Evolutionary conservation across 2,329 filamentous ascomycete species (phyloP), one percentile per base, ranked within the genome.

Genomic region (Cytospora mali): DNA sequence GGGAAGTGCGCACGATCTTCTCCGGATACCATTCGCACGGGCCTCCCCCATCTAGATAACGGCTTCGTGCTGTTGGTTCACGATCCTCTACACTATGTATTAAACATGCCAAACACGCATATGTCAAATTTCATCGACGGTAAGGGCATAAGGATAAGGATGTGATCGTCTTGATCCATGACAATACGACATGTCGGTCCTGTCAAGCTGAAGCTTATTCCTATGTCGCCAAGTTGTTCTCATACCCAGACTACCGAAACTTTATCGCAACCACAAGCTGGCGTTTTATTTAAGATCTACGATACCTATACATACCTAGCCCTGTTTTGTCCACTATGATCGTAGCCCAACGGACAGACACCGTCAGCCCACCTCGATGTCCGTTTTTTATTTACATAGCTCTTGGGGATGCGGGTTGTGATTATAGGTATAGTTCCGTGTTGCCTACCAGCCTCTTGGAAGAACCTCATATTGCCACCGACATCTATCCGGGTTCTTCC

Each of bases 91-190:
- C n/a, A n/a, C n/a, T n/a, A n/a, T n/a, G n/a, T n/a, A 60, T 60
- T 50, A 60, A 54, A 60, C 57, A 50, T 31, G 57, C 53, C 57
- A 53, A 53, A 53, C 51, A 60, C 57, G n/a, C n/a, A 60, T 35
- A 53, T 48, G 35, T 54, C 50, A 54, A 60, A 60, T 50, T 54
- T 35, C 57, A 48, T 60, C 35, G 25, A 39, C 29, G 54, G 35
- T 27, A 54, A 23, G 46, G 27, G 51, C 29, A 51, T 35, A 14
- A 35, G 33, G 14, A 6, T 23, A 48, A 16, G 33, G 23, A 3
- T 48, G 28, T 23, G n/a, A 35, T 50, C 18, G 29, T 18, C 11
- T 58, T 46, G 14, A 18, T 28, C 25, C 56, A 18, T 1, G 16
- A 11, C 33, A n/a, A 35, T 35, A 35, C 33, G 9, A 14, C 2